These are phyloP conservation scores for Xylariales sp. DNA, from an alignment of 2,329 filamentous ascomycete species.

Conservation along the genomic window DNA sequence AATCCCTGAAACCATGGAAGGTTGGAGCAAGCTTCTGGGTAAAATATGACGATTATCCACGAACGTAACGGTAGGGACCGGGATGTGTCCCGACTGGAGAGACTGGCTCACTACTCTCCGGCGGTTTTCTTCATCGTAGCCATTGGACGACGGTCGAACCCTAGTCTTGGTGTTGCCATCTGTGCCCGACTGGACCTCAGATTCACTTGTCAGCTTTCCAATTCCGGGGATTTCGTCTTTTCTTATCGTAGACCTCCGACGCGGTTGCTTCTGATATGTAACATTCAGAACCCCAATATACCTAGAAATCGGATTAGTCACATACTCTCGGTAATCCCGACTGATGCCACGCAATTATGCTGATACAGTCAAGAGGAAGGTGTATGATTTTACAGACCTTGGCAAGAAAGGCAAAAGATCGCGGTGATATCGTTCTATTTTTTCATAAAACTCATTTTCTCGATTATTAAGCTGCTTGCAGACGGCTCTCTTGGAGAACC, in stretches of 20 bases:
- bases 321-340: conserved; percentile 7
- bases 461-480: conserved; percentile 98
- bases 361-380: conserved; percentile 11
- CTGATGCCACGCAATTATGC: neutral
- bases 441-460: conserved; percentile 99
- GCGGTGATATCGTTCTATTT: conserved; percentile 89
- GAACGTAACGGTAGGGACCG: conserved; percentile 90
- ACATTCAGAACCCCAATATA: conserved; percentile 98
- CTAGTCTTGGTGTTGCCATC: conserved; percentile 37
- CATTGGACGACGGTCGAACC: conserved; percentile 31
- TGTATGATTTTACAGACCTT: conserved; percentile 64
- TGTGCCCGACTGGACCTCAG: conserved; percentile 53
- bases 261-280: conserved; percentile 86
- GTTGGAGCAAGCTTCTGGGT: conserved; percentile 82
- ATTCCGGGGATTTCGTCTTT: conserved; percentile 58
- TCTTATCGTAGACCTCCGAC: conserved; percentile 68
- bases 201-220: conserved; percentile 42
- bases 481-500: conserved; percentile 92
- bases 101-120: conserved; percentile 76
- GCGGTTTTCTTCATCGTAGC: conserved; percentile 42
- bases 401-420: conserved; percentile 91
- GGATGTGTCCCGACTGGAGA: conserved; percentile 70
- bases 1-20: conserved; percentile 56
- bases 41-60: conserved; percentile 95
- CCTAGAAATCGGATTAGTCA: conserved; percentile 59